A percentile compares a stretch with the other conserved stretches of the same genome.
Conservation (phyloP, 208 protist species). For the Leishmania lainsoni region DNA sequence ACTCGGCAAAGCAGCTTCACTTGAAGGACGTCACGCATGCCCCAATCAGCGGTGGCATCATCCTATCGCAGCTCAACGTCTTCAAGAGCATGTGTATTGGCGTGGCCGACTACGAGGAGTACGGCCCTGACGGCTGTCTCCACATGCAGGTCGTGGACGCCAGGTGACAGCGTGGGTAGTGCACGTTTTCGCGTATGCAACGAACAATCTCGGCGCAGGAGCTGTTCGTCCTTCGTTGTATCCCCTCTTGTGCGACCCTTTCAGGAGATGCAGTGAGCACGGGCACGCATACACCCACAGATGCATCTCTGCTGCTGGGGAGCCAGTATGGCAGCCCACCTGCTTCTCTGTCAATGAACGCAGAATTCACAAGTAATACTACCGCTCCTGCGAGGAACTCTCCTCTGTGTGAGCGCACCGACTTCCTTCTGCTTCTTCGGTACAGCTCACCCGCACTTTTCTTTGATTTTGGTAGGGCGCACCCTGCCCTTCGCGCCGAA, state of each 20-base stretch:
- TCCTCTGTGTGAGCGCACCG: not conserved
- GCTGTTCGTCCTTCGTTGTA: not conserved
- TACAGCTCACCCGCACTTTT: not conserved
- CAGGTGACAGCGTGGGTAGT: conserved; percentile 18
- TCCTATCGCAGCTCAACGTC: conserved; percentile 71
- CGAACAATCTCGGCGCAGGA: not conserved
- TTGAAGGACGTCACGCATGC: conserved; percentile 44
- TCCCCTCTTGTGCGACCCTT: not conserved
- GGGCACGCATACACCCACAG: not conserved
- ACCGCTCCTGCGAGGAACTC: not conserved
- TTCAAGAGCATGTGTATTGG: conserved; percentile 82
- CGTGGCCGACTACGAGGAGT: conserved; percentile 66
- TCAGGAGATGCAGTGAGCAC: not conserved
- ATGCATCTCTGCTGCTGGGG: not conserved
- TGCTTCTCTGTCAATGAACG: not conserved
- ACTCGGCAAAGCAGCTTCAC: conserved; percentile 27
- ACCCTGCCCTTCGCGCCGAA: not conserved
- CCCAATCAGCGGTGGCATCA: conserved; percentile 61
- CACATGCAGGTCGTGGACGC: conserved; percentile 59
- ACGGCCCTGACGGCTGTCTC: conserved; percentile 72
- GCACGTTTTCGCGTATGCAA: not conserved
- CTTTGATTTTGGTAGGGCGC: not conserved
- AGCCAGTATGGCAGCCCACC: not conserved
- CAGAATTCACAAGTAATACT: not conserved
- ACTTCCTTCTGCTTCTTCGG: not conserved